Base-by-base conservation (phyloP, 2,329 filamentous ascomycete species). In the Annulohypoxylon truncatum region DNA sequence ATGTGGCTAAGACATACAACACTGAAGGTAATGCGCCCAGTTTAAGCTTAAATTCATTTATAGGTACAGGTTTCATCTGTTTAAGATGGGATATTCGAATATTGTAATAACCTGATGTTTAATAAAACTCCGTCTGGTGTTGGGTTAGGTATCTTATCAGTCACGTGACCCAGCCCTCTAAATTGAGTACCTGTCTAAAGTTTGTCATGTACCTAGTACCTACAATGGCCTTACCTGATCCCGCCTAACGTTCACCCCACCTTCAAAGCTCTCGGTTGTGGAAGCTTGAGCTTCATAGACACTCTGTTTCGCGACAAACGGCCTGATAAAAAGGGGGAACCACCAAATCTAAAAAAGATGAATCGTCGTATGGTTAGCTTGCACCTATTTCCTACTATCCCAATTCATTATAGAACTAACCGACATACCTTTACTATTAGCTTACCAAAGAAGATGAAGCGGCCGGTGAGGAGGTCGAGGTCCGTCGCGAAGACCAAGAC, bases 401-500 rank as follows among this genome's bases (percentile, higher is more conserved):
- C 13, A 38, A 26, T 4, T 15, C 26, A 1, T 46, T 7, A 9
- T 29, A 7, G 44, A 20, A 31, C 73, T 74, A 44, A 74, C 56
- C 12, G 0, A 35, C 7, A 1, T 6, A 10, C 31, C 33, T 13
- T 26, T 47, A 18, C 29, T 26, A 8, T 15, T 31, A 98, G 96
- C 91, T 99, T 72, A 93, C 93, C 47, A 96, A 93, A 77, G 95
- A 97, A 78, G 95, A 98, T 75, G 96, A 99, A 81, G 90, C 89
- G 18, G 85, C 85, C 55, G 87, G 88, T 67, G 92, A 96, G 71
- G 96, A 99, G 77, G 91, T 94, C 74, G 92, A 97, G 80, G 96
- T 99, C 64, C 92, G 96, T 66, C 92, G 94, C 76, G 94, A 98
- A 79, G 96, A 99, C 78, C 96, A 99, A 80, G 94, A 98, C 82